Evolutionary conservation across 1,139 yeast species (phyloP).

Genomic region (Geotrichum reessii): DNA sequence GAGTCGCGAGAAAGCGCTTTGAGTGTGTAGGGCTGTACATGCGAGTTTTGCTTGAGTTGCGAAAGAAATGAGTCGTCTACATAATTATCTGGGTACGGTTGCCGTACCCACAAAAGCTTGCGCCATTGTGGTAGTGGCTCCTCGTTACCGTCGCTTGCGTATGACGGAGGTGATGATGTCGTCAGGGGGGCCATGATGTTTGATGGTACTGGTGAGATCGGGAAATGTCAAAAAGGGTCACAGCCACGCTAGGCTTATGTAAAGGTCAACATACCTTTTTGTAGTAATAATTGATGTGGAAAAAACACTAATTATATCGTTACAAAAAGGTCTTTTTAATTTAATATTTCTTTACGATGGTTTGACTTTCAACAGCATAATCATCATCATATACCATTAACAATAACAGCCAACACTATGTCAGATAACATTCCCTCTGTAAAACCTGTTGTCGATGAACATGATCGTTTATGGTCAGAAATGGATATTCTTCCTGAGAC

Average conservation of each 20-base stretch:
- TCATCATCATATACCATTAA: too few species aligned
- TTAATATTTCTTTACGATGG: too few species aligned
- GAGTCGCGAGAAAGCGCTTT: slow-evolving; percentile 62
- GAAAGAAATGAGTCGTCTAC: slow-evolving; percentile 75
- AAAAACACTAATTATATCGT: neutral
- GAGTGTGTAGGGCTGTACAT: slow-evolving; percentile 64
- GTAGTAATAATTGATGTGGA: neutral
- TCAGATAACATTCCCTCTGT: slow-evolving; percentile 30
- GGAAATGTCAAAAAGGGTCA: neutral
- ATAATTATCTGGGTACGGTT: slow-evolving; percentile 87
- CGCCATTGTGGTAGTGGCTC: slow-evolving; percentile 50
- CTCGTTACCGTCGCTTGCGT: neutral
- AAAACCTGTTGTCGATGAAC: slow-evolving; percentile 37
- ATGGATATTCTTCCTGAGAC: slow-evolving; percentile 84
- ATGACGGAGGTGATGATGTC: neutral
- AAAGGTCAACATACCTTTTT: neutral
- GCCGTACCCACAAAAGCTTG: slow-evolving; percentile 79
- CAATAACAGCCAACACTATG: neutral
- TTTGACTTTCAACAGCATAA: too few species aligned
- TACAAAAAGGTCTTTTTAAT: neutral
- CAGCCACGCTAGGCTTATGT: neutral
- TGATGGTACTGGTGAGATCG: neutral
- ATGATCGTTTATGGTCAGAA: slow-evolving; percentile 81
- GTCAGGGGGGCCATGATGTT: neutral
- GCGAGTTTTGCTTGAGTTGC: slow-evolving; percentile 69